Base-by-base conservation (phyloP, 2,329 filamentous ascomycete genomes). In the Fusarium irregulare region DNA sequence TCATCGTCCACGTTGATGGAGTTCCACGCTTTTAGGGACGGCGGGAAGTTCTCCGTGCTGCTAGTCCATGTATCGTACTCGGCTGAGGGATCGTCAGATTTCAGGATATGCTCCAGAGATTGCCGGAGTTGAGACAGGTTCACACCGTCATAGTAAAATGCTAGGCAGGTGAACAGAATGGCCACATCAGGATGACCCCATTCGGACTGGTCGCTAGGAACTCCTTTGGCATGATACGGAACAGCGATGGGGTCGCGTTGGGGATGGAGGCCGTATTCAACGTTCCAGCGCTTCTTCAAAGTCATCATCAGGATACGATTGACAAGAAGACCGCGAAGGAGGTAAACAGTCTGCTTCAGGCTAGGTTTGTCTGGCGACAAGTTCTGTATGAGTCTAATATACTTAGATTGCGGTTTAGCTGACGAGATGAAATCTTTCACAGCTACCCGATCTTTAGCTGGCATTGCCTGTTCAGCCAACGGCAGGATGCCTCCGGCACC, bases 151-250 rank as follows among this genome's bases (percentile, higher is more conserved):
- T 92, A 91, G 71, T 93, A 93, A 71, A 91, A 92, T 0, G 86
- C 84, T 0, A 94, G 78, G 13, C 87, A 89, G 0, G 91, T 93
- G 7, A 93, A 81, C 0, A 89, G 48, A 9, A 93, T 90, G 0
- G 87, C 84, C 0, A 92, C 88, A 71, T 93, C 85, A 0, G 90
- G 89, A 68, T 93, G 91, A 0, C 89, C 88, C 78, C 87, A 93
- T 72, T 93, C 91, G 0, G 89, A 87, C 21, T 88, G 84, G 0
- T 88, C 85, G 0, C 85, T 86, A 0, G 91, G 90, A 0, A 84
- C 82, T 7, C 90, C 91, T 70, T 75, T 75, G 44, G 73, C 73
- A 18, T 75, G 73, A 21, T 74, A 75, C 6, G 73, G 73, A 4
- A 75, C 93, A 90, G 91, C 90, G 18, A 92, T 85, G 0, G 88